Base-by-base conservation (phyloP, 2,329 filamentous ascomycete genomes). In the Neofusicoccum laricinum region DNA sequence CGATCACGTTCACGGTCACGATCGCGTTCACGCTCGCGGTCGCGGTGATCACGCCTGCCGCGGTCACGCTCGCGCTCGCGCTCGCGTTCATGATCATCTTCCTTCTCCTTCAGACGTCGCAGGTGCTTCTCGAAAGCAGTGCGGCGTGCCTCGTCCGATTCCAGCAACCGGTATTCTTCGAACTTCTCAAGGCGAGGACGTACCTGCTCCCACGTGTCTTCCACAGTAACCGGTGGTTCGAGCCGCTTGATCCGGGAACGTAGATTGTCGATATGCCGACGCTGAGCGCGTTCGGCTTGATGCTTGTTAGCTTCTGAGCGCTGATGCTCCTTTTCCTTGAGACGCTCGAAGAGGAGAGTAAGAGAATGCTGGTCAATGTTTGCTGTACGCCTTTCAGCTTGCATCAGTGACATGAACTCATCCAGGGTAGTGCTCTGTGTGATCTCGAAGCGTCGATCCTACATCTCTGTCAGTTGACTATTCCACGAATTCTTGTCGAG, bases 371-470 rank as follows among this genome's bases (percentile, higher is more conserved):
- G 85, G 75, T 93, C 88, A 84, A 97, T 89, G 82, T 90, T 89
- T 84, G 91, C 88, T 83, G 93, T 96, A 75, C 92, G 92, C 73
- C 88, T 87, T 84, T 98, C 93, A 82, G 88, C 88, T 77, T 88
- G 89, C 84, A 98, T 88, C 71, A 95, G 82, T 73, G 86, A 83
- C 75, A 89, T 82, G 81, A 98, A 98, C 73, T 97, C 93, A 74
- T 96, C 90, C 77, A 96, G 88, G 51, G 91, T 89, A 71, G 93
- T 97, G 72, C 91, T 90, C 68, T 90, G 84, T 69, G 90, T 93
- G 71, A 98, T 88, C 78, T 97, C 93, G 84, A 92, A 97, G 72
- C 89, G 91, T 82, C 92, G 91, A 79, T 97, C 92, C 91, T 96
- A 70, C 25, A 41, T 30, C 25, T 53, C 25, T 34, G 61, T 62